Evolutionary conservation across 1,139 yeast genomes (phyloP).

Genomic region (Saccharomyces pastorianus): DNA sequence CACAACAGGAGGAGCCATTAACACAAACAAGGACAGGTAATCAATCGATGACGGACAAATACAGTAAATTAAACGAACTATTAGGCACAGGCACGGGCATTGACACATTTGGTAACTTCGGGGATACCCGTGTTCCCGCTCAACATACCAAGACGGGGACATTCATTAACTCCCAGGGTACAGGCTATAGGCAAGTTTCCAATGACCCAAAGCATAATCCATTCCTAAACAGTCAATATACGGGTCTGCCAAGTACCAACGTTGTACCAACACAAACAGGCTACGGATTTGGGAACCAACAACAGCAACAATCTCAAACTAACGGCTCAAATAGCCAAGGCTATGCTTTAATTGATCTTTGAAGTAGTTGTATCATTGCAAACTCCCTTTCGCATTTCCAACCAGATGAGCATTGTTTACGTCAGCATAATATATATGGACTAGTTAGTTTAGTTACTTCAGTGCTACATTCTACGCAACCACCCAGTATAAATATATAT

Average conservation of each 20-base stretch:
- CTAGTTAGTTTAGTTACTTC: not conserved
- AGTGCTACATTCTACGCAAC: not conserved
- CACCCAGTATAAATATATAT: not conserved
- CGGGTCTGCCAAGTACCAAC: slow-evolving; percentile 59
- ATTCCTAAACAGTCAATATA: slow-evolving; percentile 63
- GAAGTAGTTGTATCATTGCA: not conserved
- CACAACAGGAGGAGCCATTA: slow-evolving; percentile 32
- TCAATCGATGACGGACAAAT: slow-evolving; percentile 43
- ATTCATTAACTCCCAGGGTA: slow-evolving; percentile 80
- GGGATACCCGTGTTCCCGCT: slow-evolving; percentile 82
- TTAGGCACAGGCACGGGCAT: slow-evolving; percentile 84
- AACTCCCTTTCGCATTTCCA: not conserved
- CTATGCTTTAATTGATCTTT: slow-evolving; percentile 11
- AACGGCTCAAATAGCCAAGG: slow-evolving; percentile 10
- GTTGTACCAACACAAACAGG: slow-evolving; percentile 74
- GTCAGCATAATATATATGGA: not conserved
- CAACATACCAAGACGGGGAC: slow-evolving; percentile 80
- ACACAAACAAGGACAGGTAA: slow-evolving; percentile 41
- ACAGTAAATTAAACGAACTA: slow-evolving; percentile 67
- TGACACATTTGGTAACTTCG: slow-evolving; percentile 94
- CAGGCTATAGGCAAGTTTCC: slow-evolving; percentile 57
- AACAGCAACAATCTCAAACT: slow-evolving; percentile 31
- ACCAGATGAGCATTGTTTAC: not conserved
- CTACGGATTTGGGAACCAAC: slow-evolving; percentile 80
- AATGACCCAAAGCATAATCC: slow-evolving; percentile 50